These are phyloP conservation scores for Metroxylon sagu DNA, from an alignment of 176 grass and related monocot genomes.

Conservation along the genomic window DNA sequence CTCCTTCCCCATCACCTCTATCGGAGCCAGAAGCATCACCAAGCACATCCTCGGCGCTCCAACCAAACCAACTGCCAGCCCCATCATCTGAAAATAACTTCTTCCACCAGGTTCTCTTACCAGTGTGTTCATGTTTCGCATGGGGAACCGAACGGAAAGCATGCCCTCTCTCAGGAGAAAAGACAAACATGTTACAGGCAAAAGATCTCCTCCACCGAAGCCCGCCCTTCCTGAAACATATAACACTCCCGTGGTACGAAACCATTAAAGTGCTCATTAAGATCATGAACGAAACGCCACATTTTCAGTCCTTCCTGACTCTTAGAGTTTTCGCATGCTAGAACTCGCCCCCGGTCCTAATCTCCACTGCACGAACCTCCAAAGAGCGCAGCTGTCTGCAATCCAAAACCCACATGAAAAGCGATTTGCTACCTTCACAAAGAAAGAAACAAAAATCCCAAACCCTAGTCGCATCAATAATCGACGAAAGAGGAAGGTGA, in stretches of 20 bases:
- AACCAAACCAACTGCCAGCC: conserved; percentile 41
- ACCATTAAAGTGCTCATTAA: conserved; percentile 56
- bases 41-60: conserved; percentile 37
- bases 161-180: conserved; percentile 36
- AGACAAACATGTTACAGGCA: conserved; percentile 31
- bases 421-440: too few relatives aligned
- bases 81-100: conserved; percentile 46
- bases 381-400: too few relatives aligned
- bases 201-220: conserved; percentile 7
- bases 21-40: conserved; percentile 17
- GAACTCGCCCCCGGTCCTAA: too few relatives aligned
- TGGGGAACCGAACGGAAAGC: conserved; percentile 27
- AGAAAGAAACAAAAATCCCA: too few relatives aligned
- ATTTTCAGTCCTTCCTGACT: conserved; percentile 24
- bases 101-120: conserved; percentile 65
- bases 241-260: conserved; percentile 22
- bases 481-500: too few relatives aligned
- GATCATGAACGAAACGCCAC: conserved; percentile 31
- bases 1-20: conserved; percentile 9
- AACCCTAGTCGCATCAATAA: too few relatives aligned
- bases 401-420: too few relatives aligned
- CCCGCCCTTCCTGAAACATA: conserved; percentile 9
- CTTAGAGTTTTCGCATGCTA: too few relatives aligned
- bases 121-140: conserved; percentile 24
- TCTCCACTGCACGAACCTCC: too few relatives aligned